Evolutionary conservation across 2,329 filamentous ascomycete species (phyloP), one percentile per base, ranked within the genome.

Genomic region (Cercospora sojina): DNA sequence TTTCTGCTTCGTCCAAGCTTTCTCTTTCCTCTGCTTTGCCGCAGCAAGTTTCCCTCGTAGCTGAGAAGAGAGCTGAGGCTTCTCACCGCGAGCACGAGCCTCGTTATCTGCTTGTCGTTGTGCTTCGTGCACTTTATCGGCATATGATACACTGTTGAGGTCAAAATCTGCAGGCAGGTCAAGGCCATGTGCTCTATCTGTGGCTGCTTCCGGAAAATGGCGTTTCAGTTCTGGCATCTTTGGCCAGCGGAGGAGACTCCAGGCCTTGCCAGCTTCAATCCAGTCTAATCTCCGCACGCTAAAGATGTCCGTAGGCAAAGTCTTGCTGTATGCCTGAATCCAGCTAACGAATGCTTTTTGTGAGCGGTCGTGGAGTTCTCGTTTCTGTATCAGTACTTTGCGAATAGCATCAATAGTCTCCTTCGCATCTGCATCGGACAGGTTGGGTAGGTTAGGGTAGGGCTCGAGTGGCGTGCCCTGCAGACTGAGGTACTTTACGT

Each of bases 311-410:
- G 88, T 90, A 0, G 94, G 93, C 71, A 93, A 88, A 75, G 98
- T 95, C 74, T 95, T 96, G 76, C 88, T 91, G 80, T 98, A 98
- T 71, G 91, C 91, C 76, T 93, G 88, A 1, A 96, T 88, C 91
- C 93, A 98, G 75, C 91, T 94, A 23, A 98, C 94, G 73, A 99
- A 98, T 0, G 90, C 95, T 68, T 90, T 88, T 76, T 97, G 92
- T 0, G 91, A 93, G 74, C 96, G 95, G 77, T 97, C 93, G 77
- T 95, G 90, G 10, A 95, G 76, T 27, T 87, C 86, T 25, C 90
- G 82, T 76, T 92, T 90, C 43, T 80, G 78, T 29, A 82, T 80
- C 12, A 89, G 85, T 3, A 86, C 75, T 10, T 82, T 80, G 27
- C 91, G 86, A 64, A 96, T 90, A 55, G 80, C 83, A 9, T 85